These are phyloP conservation scores for Calonectria hongkongensis DNA, from an alignment of 2,329 filamentous ascomycete genomes.

Conservation along the genomic window DNA sequence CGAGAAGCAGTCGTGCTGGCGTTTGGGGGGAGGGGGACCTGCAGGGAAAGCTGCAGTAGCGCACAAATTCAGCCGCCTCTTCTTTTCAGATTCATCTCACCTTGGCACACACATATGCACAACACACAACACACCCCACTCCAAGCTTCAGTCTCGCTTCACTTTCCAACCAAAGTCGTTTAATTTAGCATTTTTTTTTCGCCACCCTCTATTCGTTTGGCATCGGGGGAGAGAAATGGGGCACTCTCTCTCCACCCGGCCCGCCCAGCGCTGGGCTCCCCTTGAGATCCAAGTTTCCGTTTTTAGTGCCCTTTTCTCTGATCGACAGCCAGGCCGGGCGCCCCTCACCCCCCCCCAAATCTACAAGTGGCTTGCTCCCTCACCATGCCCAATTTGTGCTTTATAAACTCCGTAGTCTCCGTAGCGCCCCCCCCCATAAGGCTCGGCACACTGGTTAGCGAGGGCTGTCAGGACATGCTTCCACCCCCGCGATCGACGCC, in stretches of 20 bases:
- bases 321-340: not conserved
- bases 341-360: not conserved
- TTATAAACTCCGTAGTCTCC: slow-evolving; percentile 11
- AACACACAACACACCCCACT: too few species aligned
- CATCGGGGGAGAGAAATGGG: too few species aligned
- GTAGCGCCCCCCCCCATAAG: not conserved
- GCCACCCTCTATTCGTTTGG: not conserved
- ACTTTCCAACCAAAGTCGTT: not conserved
- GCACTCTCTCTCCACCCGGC: not conserved
- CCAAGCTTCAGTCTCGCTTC: slow-evolving; percentile 7
- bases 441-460: not conserved
- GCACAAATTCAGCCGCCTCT: too few species aligned
- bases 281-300: not conserved
- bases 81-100: slow-evolving; percentile 3
- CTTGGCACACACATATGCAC: not conserved
- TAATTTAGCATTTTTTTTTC: not conserved
- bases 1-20: too few species aligned
- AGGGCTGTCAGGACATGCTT: not conserved
- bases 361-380: not conserved
- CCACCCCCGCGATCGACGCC: not conserved
- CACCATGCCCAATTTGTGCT: not conserved
- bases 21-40: too few species aligned
- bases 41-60: too few species aligned
- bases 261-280: not conserved
- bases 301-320: not conserved